phyloP scores from a whole-genome alignment of 2,329 filamentous ascomycete species.

The Helicocarpus griseus region DNA sequence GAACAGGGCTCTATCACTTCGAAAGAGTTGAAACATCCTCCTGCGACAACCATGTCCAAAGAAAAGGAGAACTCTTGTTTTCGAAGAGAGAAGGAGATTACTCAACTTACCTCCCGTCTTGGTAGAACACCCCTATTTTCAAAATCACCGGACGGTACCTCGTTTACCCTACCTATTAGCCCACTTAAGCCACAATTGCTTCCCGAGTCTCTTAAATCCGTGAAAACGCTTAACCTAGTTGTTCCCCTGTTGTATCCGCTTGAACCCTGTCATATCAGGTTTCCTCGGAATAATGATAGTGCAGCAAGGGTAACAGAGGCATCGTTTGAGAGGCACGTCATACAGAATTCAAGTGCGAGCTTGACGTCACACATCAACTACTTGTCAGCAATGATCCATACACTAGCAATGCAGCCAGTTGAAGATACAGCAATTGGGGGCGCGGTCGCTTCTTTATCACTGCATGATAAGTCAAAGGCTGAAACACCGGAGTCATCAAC shows the following conservation, averaged over 20 bases:
- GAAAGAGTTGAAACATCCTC: neutral
- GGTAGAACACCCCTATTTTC: constrained; percentile 57
- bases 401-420: constrained; percentile 49
- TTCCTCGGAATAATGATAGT: constrained; percentile 52
- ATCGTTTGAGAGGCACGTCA: constrained; percentile 52
- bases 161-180: constrained; percentile 62
- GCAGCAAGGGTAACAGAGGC: constrained; percentile 56
- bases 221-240: constrained; percentile 57
- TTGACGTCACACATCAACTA: constrained; percentile 69
- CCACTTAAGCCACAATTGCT: constrained; percentile 53
- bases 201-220: constrained; percentile 48
- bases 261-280: constrained; percentile 54
- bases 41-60: constrained; percentile 33
- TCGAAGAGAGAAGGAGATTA: constrained; percentile 9
- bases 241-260: constrained; percentile 65
- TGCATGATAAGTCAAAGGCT: neutral
- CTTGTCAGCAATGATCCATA: constrained; percentile 60
- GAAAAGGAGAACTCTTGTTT: constrained; percentile 46
- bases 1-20: neutral
- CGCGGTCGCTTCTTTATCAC: neutral
- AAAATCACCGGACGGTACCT: constrained; percentile 58
- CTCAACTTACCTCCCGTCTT: constrained; percentile 45
- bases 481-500: neutral
- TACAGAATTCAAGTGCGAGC: constrained; percentile 49
- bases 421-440: constrained; percentile 14